Percentiles rank a stretch among this genome's conserved stretches.
Conservation (phyloP, 768 basidiomycete species). For the Boletus eberwhitei region DNA sequence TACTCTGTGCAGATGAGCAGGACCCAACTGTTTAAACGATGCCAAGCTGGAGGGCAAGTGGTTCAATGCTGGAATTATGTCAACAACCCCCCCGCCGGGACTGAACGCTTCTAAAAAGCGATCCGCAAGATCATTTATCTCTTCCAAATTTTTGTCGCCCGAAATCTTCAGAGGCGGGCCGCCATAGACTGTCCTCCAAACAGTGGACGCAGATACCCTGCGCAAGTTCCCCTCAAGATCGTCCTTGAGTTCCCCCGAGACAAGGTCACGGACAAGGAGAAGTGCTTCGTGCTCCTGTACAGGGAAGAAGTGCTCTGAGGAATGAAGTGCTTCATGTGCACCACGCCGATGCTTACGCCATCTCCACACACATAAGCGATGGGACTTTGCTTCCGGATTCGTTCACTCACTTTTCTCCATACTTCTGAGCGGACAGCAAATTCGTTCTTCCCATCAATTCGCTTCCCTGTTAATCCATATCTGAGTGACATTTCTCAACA, state of each 20-base stretch:
- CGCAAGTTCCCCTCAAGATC: constrained; percentile 7
- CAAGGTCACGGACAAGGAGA: constrained; percentile 3
- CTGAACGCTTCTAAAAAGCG: background rate
- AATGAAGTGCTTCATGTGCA: constrained; percentile 3
- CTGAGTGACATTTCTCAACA: background rate
- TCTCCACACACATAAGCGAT: background rate
- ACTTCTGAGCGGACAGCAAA: constrained; percentile 3
- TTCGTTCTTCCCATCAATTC: constrained; percentile 5
- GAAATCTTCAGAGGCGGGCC: constrained; percentile 3
- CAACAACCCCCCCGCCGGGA: constrained; percentile 7
- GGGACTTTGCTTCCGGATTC: background rate
- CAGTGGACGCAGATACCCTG: constrained; percentile 2
- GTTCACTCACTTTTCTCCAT: constrained; percentile 7
- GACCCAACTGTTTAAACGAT: constrained; percentile 9
- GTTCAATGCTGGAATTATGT: constrained; percentile 2
- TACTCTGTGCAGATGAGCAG: background rate
- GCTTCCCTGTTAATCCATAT: background rate
- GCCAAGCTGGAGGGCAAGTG: constrained; percentile 2
- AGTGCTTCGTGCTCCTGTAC: constrained; percentile 9
- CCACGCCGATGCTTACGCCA: constrained; percentile 8
- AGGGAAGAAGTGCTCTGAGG: background rate
- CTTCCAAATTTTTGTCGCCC: constrained; percentile 3
- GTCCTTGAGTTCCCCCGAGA: background rate
- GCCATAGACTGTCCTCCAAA: constrained; percentile 5
- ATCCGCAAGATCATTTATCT: constrained; percentile 2